A percentile compares a stretch with the other conserved stretches of the same genome.
Conservation (phyloP, 768 basidiomycete genomes). For the Porphyrellus cyaneotinctus region DNA sequence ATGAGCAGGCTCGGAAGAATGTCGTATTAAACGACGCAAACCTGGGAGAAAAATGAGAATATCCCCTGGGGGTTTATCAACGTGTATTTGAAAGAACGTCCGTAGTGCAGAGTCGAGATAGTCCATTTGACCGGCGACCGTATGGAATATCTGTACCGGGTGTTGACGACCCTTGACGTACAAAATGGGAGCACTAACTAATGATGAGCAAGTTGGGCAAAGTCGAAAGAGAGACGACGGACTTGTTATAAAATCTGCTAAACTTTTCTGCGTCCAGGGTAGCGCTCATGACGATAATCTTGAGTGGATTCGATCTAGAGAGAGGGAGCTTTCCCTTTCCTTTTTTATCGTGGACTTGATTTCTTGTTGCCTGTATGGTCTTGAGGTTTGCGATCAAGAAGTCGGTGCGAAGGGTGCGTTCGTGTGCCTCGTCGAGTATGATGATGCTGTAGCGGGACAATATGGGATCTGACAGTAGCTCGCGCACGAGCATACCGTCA, state of each 20-base stretch:
- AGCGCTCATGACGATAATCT: conserved; percentile 95
- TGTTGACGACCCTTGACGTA: conserved; percentile 94
- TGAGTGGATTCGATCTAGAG: conserved; percentile 58
- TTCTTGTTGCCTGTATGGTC: conserved; percentile 67
- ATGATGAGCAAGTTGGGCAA: conserved; percentile 3
- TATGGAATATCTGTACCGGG: conserved; percentile 81
- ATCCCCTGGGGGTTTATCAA: conserved; percentile 75
- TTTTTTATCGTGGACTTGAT: conserved; percentile 44
- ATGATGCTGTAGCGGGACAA: conserved; percentile 83
- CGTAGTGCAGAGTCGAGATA: conserved; percentile 87
- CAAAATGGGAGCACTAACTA: conserved; percentile 72
- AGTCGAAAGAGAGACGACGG: conserved; percentile 26
- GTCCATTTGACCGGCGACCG: conserved; percentile 68
- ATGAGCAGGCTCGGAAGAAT: background rate
- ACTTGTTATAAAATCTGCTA: conserved; percentile 83
- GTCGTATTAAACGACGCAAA: conserved; percentile 19
- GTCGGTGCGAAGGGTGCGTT: conserved; percentile 91
- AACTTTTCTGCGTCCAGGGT: conserved; percentile 96
- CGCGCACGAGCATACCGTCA: conserved; percentile 96
- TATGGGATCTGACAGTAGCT: conserved; percentile 75
- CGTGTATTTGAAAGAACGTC: conserved; percentile 93
- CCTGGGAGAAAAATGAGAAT: conserved; percentile 93
- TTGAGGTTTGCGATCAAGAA: conserved; percentile 89
- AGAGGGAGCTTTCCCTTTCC: conserved; percentile 37
- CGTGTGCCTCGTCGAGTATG: conserved; percentile 96